phyloP scores from a whole-genome alignment of 2,329 filamentous ascomycete species.

The Xylaria sp. region DNA sequence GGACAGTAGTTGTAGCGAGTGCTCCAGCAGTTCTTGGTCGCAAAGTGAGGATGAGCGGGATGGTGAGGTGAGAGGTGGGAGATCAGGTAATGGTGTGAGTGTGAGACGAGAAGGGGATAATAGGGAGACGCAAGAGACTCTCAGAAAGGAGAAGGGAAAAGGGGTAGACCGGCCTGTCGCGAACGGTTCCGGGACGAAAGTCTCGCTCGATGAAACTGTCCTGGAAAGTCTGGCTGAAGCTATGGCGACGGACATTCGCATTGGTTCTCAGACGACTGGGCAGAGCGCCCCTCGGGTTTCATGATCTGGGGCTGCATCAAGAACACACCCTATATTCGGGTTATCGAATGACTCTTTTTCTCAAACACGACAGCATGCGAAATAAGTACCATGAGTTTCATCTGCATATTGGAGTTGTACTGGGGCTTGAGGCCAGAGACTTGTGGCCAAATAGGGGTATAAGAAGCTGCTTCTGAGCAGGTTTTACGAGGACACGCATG shows the following conservation, averaged over 20 bases:
- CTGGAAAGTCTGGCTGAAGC: conserved; percentile 31
- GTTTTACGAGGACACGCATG: neutral
- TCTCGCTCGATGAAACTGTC: conserved; percentile 27
- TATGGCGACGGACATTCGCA: conserved; percentile 28
- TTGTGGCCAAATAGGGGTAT: neutral
- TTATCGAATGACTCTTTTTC: neutral
- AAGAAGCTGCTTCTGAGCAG: neutral
- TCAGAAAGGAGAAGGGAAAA: conserved; percentile 18
- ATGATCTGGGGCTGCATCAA: neutral
- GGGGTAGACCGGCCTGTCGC: conserved; percentile 3
- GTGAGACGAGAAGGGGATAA: conserved; percentile 16
- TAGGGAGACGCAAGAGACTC: conserved; percentile 1
- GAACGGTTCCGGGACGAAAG: conserved; percentile 6
- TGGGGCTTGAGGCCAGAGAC: neutral
- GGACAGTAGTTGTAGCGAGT: conserved; percentile 27
- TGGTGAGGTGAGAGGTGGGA: conserved; percentile 25
- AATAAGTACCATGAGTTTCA: no score
- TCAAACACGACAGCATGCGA: neutral
- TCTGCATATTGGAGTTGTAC: no score
- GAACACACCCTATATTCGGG: no score
- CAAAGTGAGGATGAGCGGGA: conserved; percentile 30
- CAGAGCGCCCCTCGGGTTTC: neutral
- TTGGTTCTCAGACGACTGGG: conserved; percentile 5
- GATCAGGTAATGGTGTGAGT: conserved; percentile 22
- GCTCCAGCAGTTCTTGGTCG: conserved; percentile 22